Conservation (phyloP, 2,329 filamentous ascomycete species). For the Aspergillus awamori region DNA sequence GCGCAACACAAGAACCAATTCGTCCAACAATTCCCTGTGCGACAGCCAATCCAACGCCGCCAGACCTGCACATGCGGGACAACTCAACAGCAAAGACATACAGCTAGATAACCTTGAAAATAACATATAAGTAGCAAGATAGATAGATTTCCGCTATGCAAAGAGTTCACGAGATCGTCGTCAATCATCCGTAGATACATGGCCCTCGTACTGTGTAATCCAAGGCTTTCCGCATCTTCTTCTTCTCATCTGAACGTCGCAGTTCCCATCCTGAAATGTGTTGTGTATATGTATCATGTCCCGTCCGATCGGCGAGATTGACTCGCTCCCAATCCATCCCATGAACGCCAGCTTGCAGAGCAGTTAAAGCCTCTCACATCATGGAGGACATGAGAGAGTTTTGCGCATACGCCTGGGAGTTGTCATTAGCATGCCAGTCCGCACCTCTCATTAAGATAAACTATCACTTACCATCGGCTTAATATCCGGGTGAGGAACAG, state of each 20-base stretch:
- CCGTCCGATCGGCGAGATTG: conserved; percentile 15
- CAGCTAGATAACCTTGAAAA: not conserved
- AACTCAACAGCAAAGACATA: not conserved
- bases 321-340: conserved; percentile 25
- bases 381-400: conserved; percentile 78
- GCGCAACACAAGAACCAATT: not conserved
- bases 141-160: conserved; percentile 26
- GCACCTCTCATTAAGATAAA: not conserved
- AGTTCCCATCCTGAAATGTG: not conserved
- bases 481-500: conserved; percentile 93
- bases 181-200: conserved; percentile 21
- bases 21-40: not conserved
- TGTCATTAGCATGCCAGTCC: conserved; percentile 8
- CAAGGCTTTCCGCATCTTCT: conserved; percentile 11
- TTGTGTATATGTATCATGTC: not conserved
- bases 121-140: not conserved
- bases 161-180: conserved; percentile 22
- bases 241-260: conserved; percentile 1
- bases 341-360: conserved; percentile 32
- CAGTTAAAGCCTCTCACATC: conserved; percentile 59
- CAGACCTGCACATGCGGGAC: not conserved
- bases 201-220: conserved; percentile 17
- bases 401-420: conserved; percentile 73
- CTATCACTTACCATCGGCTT: conserved; percentile 72
- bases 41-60: conserved; percentile 3